Conservation (phyloP, 495 filamentous ascomycete species). For the Xylaria venustula region DNA sequence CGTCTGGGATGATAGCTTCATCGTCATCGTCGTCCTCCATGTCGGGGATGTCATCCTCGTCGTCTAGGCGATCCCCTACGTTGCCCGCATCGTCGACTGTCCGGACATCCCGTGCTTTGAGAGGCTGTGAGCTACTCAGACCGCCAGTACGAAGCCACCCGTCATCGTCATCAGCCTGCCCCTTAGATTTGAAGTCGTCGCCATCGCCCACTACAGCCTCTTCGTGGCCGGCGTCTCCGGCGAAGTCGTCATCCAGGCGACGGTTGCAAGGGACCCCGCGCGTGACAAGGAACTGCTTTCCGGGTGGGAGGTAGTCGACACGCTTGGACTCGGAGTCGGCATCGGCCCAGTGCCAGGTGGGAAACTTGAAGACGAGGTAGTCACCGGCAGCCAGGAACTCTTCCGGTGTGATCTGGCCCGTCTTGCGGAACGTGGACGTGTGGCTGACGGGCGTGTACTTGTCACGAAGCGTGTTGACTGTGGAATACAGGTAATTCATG, state of each 20-base stretch:
- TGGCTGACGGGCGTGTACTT: conserved; percentile 82
- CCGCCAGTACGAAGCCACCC: conserved; percentile 91
- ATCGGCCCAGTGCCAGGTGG: conserved; percentile 96
- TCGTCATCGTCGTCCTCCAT: conserved; percentile 99
- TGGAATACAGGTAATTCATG: conserved; percentile 70
- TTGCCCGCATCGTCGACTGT: conserved; percentile 81
- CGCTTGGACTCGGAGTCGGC: conserved; percentile 76
- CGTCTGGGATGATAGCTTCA: conserved; percentile 91
- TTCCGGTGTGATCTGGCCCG: conserved; percentile 94
- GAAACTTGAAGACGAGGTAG: conserved; percentile 99
- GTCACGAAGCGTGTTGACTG: conserved; percentile 82
- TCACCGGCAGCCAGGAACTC: conserved; percentile 96
- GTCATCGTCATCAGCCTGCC: conserved; percentile 67
- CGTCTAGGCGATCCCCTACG: conserved; percentile 67
- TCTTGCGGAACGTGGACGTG: conserved; percentile 88
- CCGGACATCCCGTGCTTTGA: conserved; percentile 73
- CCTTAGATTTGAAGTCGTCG: conserved; percentile 56
- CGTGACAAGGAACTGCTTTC: conserved; percentile 95
- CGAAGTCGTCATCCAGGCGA: conserved; percentile 89
- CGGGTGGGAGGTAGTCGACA: conserved; percentile 75
- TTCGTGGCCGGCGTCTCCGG: conserved; percentile 78
- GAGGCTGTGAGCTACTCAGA: conserved; percentile 66
- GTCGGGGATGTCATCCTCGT: conserved; percentile 91
- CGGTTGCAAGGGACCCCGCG: conserved; percentile 90
- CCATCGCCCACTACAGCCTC: conserved; percentile 81